A percentile compares a stretch with the other conserved stretches of the same genome.
Evolutionary conservation across 306 rosid species (phyloP).

Genomic region (Rosa multiflora): DNA sequence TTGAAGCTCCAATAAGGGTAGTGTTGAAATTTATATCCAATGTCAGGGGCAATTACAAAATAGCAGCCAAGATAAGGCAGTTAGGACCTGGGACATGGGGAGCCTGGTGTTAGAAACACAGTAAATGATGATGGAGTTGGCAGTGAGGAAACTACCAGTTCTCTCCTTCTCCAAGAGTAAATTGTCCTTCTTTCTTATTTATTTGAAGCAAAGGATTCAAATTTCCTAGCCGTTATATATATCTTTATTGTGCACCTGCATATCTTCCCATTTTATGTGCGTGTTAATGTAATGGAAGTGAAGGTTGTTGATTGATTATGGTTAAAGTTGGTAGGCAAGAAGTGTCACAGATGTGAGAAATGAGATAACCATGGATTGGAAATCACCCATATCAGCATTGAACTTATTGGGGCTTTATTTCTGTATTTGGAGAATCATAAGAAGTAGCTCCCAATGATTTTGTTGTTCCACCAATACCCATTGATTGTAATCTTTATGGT

Average conservation of each 20-base stretch:
- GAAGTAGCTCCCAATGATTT: conserved; percentile 30
- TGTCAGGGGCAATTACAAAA: background rate
- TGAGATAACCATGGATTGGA: conserved; percentile 3
- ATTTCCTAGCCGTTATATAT: background rate
- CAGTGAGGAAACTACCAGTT: conserved; percentile 36
- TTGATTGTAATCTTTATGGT: conserved; percentile 38
- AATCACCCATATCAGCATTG: conserved; percentile 10
- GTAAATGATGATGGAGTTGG: conserved; percentile 53
- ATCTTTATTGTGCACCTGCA: conserved; percentile 11
- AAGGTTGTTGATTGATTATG: conserved; percentile 5
- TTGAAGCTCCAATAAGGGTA: background rate
- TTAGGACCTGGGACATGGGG: background rate
- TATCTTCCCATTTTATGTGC: background rate
- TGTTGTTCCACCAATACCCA: conserved; percentile 33
- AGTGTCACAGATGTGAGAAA: background rate
- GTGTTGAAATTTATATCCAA: conserved; percentile 4
- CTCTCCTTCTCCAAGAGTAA: conserved; percentile 46
- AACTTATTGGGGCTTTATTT: conserved; percentile 15
- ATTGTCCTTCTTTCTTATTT: conserved; percentile 11
- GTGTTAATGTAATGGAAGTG: conserved; percentile 10
- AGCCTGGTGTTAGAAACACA: conserved; percentile 7
- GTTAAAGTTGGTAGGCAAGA: background rate
- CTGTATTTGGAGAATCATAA: conserved; percentile 8
- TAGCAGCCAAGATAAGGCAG: conserved; percentile 20
- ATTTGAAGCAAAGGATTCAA: background rate